Evolutionary conservation across 768 basidiomycete genomes (phyloP).

Genomic region (Tylopilus subfusipes): DNA sequence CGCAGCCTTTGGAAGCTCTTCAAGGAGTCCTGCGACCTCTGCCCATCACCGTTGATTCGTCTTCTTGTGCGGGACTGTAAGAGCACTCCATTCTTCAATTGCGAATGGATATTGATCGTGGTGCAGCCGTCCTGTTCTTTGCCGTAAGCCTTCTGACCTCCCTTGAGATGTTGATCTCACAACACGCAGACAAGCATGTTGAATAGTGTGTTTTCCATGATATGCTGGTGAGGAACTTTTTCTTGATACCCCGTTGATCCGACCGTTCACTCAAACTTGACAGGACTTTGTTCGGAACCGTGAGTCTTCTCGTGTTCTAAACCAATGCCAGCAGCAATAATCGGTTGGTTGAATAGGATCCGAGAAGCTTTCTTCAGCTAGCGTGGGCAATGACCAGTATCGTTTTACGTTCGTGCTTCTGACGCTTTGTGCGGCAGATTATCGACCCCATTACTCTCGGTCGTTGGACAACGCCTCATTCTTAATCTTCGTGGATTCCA

Average conservation of each 20-base stretch:
- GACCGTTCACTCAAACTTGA: neutral
- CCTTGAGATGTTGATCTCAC: neutral
- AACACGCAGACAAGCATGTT: neutral
- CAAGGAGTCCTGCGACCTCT: neutral
- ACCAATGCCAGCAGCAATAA: neutral
- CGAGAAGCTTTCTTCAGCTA: conserved; percentile 6
- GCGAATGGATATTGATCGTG: neutral
- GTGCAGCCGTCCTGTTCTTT: neutral
- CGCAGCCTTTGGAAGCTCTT: neutral
- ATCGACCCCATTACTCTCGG: conserved; percentile 10
- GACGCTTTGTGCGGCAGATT: conserved; percentile 4
- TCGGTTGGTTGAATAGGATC: conserved; percentile 5
- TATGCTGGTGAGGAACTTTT: neutral
- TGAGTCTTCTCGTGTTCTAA: neutral
- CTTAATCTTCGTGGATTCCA: conserved; percentile 14
- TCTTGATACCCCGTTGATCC: neutral
- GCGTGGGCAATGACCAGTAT: neutral
- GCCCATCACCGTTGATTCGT: neutral
- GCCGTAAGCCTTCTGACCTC: neutral
- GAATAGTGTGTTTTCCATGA: neutral
- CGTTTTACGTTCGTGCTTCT: neutral
- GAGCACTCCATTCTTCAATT: neutral
- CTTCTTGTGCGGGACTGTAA: neutral
- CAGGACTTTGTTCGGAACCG: conserved; percentile 6
- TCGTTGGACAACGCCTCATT: conserved; percentile 19